Evolutionary conservation across 1,284 basidiomycete species (phyloP).

Genomic region (Leccinum glutinopallens): DNA sequence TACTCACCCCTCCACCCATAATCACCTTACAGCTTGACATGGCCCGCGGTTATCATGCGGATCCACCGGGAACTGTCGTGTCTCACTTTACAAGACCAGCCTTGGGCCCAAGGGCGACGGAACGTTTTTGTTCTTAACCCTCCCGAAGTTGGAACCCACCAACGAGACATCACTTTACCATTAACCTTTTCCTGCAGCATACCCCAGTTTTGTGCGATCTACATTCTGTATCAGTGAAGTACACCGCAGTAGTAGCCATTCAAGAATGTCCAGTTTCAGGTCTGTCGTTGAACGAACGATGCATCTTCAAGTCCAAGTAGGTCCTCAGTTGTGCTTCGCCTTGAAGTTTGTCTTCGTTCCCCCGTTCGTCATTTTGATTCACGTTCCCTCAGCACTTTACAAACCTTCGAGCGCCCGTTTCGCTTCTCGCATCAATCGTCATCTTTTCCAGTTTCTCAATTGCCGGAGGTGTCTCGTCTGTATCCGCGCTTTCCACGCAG

Average conservation of each 20-base stretch:
- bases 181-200: not conserved
- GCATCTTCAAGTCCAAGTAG: constrained; percentile 19
- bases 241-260: not conserved
- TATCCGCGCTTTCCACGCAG: constrained; percentile 9
- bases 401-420: constrained; percentile 10
- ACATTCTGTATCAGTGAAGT: not conserved
- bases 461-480: constrained; percentile 5
- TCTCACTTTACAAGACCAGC: not conserved
- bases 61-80: not conserved
- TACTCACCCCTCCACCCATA: not conserved
- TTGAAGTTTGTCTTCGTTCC: not conserved
- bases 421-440: constrained; percentile 14
- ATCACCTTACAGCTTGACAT: constrained; percentile 3
- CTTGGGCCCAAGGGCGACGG: constrained; percentile 2
- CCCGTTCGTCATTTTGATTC: not conserved
- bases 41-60: constrained; percentile 6
- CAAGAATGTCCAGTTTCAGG: constrained; percentile 16
- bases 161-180: constrained; percentile 5
- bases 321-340: not conserved
- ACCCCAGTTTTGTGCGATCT: not conserved
- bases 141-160: not conserved
- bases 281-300: constrained; percentile 16
- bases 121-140: constrained; percentile 6
- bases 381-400: constrained; percentile 11
- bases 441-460: constrained; percentile 16